Evolutionary conservation across 176 grass and related monocot genomes (phyloP), one percentile per base, ranked within the genome.

Genomic region (Tuctoria greenei): DNA sequence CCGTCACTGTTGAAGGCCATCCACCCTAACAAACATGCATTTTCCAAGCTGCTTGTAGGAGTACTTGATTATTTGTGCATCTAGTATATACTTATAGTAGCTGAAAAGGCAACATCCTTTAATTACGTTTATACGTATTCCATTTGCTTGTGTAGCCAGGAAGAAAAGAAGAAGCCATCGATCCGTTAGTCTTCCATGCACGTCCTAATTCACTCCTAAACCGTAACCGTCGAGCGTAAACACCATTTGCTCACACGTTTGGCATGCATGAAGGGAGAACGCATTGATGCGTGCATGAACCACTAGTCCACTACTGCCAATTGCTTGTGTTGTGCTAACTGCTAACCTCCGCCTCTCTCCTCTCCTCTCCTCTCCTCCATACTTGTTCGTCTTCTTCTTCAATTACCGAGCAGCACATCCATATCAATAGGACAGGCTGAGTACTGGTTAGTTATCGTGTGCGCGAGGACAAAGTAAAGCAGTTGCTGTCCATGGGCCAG

Each of bases 211-310:
- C 31, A 6, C 31, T 65, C 74, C 69, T 74, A 56, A 76, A 26
- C 71, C 37, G 73, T 70, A 86, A 86, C 84, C 14, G 77, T 44
- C 18, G 45, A 47, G 14, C 45, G 45, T 47, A 47, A 47, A 47
- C 54, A 61, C 76, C 70, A 86, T 66, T 74, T 18, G 52, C 25
- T 79, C 71, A 81, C 71, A 70, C 84, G 63, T 55, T 86, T 69
- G 71, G 39, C 71, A 75, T 81, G 77, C 45, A 4, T 0, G 13
- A 11, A 31, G 31, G 31, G 31, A 45, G 43, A 41, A 57, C 67
- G 63, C 38, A 71, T 64, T 47, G 45, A 47, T 4, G 23, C 18
- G 10, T 20, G 28, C 68, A 73, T 67, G 69, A 79, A 36, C 67
- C 67, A 31, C 74, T 43, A 47, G 12, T 5, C 61, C 26, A 2